Conservation (phyloP, 2,329 filamentous ascomycete genomes). For the Sphaerulina vaccinii region DNA sequence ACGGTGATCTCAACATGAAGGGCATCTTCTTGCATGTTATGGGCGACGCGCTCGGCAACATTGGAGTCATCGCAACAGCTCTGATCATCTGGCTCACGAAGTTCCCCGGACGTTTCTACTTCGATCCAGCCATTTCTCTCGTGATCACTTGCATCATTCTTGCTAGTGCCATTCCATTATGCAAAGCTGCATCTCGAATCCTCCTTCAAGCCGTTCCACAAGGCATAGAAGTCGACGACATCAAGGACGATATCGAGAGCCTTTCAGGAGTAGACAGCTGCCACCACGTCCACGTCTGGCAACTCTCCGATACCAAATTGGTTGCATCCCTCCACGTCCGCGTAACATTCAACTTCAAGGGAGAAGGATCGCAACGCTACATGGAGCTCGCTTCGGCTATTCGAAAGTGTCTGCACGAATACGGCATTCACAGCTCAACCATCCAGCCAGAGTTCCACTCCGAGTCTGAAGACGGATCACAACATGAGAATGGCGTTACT, state of each 20-base stretch:
- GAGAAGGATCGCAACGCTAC: constrained; percentile 71
- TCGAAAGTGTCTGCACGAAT: constrained; percentile 84
- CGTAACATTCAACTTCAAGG: constrained; percentile 84
- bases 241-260: constrained; percentile 84
- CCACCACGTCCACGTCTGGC: constrained; percentile 97
- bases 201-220: constrained; percentile 91
- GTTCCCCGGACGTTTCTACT: constrained; percentile 78
- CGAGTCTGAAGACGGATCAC: constrained; percentile 37
- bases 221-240: constrained; percentile 82
- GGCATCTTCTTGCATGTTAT: constrained; percentile 69
- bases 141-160: constrained; percentile 82
- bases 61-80: constrained; percentile 79
- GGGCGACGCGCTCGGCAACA: constrained; percentile 80
- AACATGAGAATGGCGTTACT: constrained; percentile 32
- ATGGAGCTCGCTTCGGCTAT: constrained; percentile 86
- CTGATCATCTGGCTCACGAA: constrained; percentile 88
- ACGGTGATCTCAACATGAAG: constrained; percentile 93
- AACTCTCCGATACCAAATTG: constrained; percentile 90
- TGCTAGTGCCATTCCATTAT: constrained; percentile 73
- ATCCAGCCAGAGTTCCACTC: constrained; percentile 82
- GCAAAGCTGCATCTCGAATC: constrained; percentile 77
- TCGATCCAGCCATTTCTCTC: constrained; percentile 87
- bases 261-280: constrained; percentile 85
- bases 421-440: constrained; percentile 94
- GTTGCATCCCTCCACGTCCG: constrained; percentile 93